Base-by-base conservation (phyloP, 345 rosid species). In the Raphanus sativus region DNA sequence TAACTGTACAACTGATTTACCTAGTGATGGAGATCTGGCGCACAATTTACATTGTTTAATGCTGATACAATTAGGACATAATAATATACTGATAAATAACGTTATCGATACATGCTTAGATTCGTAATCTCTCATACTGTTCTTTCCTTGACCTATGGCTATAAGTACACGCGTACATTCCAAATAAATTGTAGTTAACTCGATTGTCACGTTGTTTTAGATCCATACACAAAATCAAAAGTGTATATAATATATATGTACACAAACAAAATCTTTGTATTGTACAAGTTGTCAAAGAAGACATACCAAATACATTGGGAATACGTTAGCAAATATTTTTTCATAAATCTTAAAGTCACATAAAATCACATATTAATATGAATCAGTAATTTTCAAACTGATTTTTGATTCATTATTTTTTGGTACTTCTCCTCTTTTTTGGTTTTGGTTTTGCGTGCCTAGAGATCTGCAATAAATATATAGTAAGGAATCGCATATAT, bases 191-290 rank as follows among this genome's bases (percentile, higher is more conserved):
- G 54, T 16, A 6, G 42, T 71, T 26, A 29, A 32, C 76, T 65
- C 62, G 72, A 59, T 25, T 63, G 34, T 77, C 76, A 71, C 76
- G 72, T 71, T 63, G 66, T 64, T 63, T 63, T 38, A 55, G 17
- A 17, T 70, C 21, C 11, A 71, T 42, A 9, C 61, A 17, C 38
- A 36, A 54, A 34, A 21, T 5, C n/a, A 45, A 13, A 45, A 45
- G 15, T 45, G 55, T 50, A 50, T 45, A 45, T 45, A 45, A 45
- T 45, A 45, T 45, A 45, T 59, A 32, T 69, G 5, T 15, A 61
- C 64, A 52, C 10, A 69, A 12, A 76, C 25, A 76, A 42, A 52
- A 34, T 16, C 16, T 16, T 28, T 70, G 25, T 60, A 4, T 32
- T 9, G 30, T 3, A 61, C 74, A 68, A 25, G 28, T 48, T 25